phyloP scores from a whole-genome alignment of 2,329 filamentous ascomycete species.

The Biscogniauxia marginata region DNA sequence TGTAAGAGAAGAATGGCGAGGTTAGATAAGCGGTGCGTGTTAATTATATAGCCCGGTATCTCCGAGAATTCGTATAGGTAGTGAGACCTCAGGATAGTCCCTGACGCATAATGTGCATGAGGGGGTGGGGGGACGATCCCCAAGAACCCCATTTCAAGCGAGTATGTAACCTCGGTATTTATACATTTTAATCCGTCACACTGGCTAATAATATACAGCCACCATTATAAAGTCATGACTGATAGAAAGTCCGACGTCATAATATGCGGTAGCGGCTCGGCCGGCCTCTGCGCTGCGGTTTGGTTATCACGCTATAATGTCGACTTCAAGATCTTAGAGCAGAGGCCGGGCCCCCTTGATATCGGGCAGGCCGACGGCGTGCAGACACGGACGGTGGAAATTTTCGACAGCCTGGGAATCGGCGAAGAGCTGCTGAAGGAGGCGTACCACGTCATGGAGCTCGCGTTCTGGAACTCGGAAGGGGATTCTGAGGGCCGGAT shows the following conservation, averaged over 20 bases:
- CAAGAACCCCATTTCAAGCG: neutral
- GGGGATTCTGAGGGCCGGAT: constrained; percentile 34
- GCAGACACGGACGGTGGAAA: constrained; percentile 59
- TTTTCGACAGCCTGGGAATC: constrained; percentile 60
- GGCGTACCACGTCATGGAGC: constrained; percentile 57
- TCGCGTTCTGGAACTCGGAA: constrained; percentile 53
- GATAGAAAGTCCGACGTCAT: constrained; percentile 46
- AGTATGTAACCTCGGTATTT: neutral
- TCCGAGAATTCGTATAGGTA: neutral
- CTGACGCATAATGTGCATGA: neutral
- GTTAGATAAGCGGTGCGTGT: too few species aligned
- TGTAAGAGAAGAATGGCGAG: too few species aligned
- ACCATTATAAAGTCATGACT: constrained; percentile 3
- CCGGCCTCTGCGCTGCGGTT: constrained; percentile 58
- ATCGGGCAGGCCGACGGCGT: constrained; percentile 64
- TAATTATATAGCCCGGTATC: neutral
- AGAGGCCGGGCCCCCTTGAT: constrained; percentile 50
- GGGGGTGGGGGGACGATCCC: neutral
- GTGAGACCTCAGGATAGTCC: neutral
- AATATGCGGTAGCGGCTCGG: constrained; percentile 61
- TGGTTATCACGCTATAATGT: constrained; percentile 61
- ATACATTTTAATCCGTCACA: neutral
- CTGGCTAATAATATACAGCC: neutral
- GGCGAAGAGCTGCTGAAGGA: constrained; percentile 54
- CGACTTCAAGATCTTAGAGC: constrained; percentile 57